Evolutionary conservation across 2,329 filamentous ascomycete species (phyloP).

Genomic region (Verticillium longisporum): DNA sequence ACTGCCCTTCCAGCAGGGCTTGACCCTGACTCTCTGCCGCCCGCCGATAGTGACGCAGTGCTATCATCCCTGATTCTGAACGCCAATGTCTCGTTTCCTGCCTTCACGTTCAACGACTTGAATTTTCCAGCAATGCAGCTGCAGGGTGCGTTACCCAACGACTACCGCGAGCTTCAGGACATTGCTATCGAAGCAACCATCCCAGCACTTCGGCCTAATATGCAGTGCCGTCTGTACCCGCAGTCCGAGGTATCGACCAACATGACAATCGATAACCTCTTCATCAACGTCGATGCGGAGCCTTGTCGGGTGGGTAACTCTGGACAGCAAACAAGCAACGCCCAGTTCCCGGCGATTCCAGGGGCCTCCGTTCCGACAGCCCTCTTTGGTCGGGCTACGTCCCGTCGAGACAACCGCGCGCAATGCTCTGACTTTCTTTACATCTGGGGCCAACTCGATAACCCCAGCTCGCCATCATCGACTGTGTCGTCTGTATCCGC

Average conservation of each 20-base stretch:
- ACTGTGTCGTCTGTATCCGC: constrained; percentile 22
- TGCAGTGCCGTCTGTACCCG: constrained; percentile 17
- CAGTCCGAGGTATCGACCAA: constrained; percentile 15
- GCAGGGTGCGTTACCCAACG: not conserved
- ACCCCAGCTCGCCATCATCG: constrained; percentile 15
- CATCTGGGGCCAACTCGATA: constrained; percentile 24
- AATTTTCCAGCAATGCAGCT: constrained; percentile 13
- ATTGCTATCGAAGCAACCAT: constrained; percentile 16
- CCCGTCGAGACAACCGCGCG: constrained; percentile 7
- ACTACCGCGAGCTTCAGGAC: not conserved
- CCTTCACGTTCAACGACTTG: constrained; percentile 26
- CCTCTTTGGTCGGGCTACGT: constrained; percentile 14
- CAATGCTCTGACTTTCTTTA: constrained; percentile 26
- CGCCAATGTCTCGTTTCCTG: constrained; percentile 25
- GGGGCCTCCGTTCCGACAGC: constrained; percentile 1
- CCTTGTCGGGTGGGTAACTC: constrained; percentile 13
- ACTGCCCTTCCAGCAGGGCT: constrained; percentile 9
- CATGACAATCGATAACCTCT: constrained; percentile 16
- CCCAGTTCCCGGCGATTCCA: not conserved
- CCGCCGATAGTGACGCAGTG: not conserved
- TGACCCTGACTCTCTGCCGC: constrained; percentile 17
- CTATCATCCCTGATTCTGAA: constrained; percentile 26
- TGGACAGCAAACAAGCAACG: constrained; percentile 7
- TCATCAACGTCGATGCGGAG: constrained; percentile 14
- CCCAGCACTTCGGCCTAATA: constrained; percentile 22